phyloP scores from a whole-genome alignment of 2,329 filamentous ascomycete genomes.

The Pseudopyrenochaeta lycopersici region DNA sequence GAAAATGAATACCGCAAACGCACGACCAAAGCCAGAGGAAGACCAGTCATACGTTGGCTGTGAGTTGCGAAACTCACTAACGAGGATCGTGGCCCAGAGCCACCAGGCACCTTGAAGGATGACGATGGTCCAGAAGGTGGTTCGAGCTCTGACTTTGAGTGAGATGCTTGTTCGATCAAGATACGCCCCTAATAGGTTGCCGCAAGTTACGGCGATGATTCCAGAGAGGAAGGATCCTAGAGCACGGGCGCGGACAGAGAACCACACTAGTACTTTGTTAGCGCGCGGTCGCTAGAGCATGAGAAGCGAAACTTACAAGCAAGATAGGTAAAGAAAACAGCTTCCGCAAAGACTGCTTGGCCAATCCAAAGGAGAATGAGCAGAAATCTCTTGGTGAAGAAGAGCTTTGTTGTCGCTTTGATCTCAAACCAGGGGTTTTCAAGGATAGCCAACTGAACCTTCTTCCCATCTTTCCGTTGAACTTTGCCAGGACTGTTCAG shows the following conservation, averaged over 20 bases:
- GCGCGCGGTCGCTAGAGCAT: background rate
- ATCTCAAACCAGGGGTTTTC: slow-evolving; percentile 68
- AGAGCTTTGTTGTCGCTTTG: slow-evolving; percentile 65
- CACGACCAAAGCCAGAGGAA: slow-evolving; percentile 69
- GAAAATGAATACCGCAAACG: slow-evolving; percentile 73
- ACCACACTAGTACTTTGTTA: slow-evolving; percentile 63
- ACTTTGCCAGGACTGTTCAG: slow-evolving; percentile 70
- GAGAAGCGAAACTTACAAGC: slow-evolving; percentile 44
- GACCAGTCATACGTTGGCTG: slow-evolving; percentile 73
- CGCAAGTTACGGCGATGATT: slow-evolving; percentile 70
- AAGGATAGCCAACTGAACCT: slow-evolving; percentile 67
- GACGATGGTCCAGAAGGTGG: slow-evolving; percentile 63
- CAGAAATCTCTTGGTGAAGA: slow-evolving; percentile 69
- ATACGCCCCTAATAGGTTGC: slow-evolving; percentile 72
- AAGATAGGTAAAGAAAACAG: slow-evolving; percentile 76
- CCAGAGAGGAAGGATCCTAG: slow-evolving; percentile 76
- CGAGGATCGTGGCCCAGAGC: slow-evolving; percentile 74
- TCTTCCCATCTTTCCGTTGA: slow-evolving; percentile 70
- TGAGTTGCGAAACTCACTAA: slow-evolving; percentile 66
- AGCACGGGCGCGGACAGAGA: slow-evolving; percentile 73
- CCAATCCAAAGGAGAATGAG: slow-evolving; percentile 73
- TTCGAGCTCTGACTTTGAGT: slow-evolving; percentile 63
- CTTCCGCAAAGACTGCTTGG: slow-evolving; percentile 75
- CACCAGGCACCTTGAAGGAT: slow-evolving; percentile 74
- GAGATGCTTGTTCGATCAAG: slow-evolving; percentile 67